A percentile compares a stretch with the other conserved stretches of the same genome.
These are phyloP conservation scores for Erysimum cheiri DNA, from an alignment of 441 rosid genomes.

Conservation along the genomic window DNA sequence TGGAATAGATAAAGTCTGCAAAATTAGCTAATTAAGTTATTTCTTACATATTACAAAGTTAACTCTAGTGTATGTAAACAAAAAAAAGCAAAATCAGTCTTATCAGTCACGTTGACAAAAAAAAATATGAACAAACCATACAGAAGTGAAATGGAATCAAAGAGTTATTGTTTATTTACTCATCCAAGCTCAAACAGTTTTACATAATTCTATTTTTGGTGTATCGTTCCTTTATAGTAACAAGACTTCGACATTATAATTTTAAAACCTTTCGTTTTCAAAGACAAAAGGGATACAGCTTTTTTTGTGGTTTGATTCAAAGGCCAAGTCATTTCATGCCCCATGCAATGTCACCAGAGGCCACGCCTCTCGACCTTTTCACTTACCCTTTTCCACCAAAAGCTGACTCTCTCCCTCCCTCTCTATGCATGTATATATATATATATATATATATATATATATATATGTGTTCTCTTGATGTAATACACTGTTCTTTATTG, in stretches of 20 bases:
- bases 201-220: conserved; percentile 26
- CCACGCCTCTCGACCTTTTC: conserved; percentile 48
- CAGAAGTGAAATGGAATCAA: conserved; percentile 7
- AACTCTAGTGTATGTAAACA: background rate
- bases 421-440: too few species aligned
- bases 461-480: conserved; percentile 34
- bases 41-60: background rate
- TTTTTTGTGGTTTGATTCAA: conserved; percentile 36
- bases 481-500: conserved; percentile 24
- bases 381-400: conserved; percentile 44
- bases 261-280: background rate
- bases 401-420: conserved; percentile 35
- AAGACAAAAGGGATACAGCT: conserved; percentile 41
- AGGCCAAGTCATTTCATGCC: conserved; percentile 45
- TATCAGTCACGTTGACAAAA: conserved; percentile 5
- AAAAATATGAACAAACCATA: background rate
- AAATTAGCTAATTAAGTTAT: conserved; percentile 3
- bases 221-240: conserved; percentile 16
- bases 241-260: background rate
- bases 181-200: conserved; percentile 20
- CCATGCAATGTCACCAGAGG: conserved; percentile 48
- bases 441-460: conserved; percentile 33
- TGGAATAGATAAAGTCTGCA: conserved; percentile 16
- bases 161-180: background rate
- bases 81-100: background rate